Evolutionary conservation across 2,329 filamentous ascomycete genomes (phyloP), one percentile per base, ranked within the genome.

Genomic region (Fusarium oxysporum): DNA sequence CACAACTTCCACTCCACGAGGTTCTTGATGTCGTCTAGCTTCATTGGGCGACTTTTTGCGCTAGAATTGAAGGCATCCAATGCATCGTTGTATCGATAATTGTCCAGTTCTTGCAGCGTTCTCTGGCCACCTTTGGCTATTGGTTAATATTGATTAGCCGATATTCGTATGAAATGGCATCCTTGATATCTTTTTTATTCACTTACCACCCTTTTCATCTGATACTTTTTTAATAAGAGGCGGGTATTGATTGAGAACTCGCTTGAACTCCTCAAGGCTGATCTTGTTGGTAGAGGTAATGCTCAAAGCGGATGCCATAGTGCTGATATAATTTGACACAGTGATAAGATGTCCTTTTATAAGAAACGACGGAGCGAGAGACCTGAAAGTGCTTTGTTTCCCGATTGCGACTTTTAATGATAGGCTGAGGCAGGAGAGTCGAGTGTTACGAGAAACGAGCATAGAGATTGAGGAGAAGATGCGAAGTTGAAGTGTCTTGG

Each of bases 1-100:
- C 82, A 92, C 89, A 94, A 83, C 79, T 94, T 94, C 92, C 92
- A 94, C 51, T 92, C 87, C 14, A 93, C 87, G 7, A 94, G 84
- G 25, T 77, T 83, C 74, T 89, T 86, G 38, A 93, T 83, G 75
- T 93, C 88, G 2, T 86, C 83, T 51, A 90, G 86, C 5, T 79
- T 82, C 82, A 93, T 88, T 16, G 80, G 71, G 8, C 79, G 79
- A 21, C 77, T 76, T 14, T 79, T 71, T 25, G 77, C 73, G 9
- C 78, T 74, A 21, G 82, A 74, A 11, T 80, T 73, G 68, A 92
- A 89, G 4, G 75, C 70, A 3, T 80, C 75, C 3, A 87, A 83
- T 5, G 91, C 88, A 28, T 85, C 84, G 13, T 81, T 79, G 75
- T 92, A 91, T 63, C 92, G 88, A 75, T 88, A 89, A 3, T 83